Evolutionary conservation across 345 rosid genomes (phyloP).

Genomic region (Salix udensis): DNA sequence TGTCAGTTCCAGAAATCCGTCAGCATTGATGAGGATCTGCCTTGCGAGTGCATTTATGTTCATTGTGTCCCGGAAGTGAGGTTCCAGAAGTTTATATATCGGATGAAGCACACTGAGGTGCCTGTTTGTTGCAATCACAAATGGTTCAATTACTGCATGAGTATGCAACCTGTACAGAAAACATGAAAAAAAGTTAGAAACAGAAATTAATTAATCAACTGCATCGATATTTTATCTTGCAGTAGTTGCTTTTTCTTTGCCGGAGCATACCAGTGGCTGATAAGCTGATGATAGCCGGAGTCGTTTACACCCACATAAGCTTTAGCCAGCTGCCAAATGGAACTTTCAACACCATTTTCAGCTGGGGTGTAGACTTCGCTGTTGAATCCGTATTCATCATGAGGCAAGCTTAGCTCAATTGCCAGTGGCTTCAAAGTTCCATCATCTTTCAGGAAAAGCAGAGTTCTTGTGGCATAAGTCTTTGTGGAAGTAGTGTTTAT

Average conservation of each 20-base stretch:
- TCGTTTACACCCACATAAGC: slow-evolving; percentile 85
- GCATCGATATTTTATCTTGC: neutral
- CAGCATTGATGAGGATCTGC: slow-evolving; percentile 40
- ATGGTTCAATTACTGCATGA: slow-evolving; percentile 46
- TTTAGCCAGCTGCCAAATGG: slow-evolving; percentile 82
- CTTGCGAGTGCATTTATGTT: slow-evolving; percentile 37
- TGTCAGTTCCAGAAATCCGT: slow-evolving; percentile 35
- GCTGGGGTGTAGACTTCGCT: slow-evolving; percentile 72
- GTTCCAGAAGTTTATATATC: slow-evolving; percentile 39
- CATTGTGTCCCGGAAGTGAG: slow-evolving; percentile 47
- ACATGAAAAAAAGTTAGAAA: neutral
- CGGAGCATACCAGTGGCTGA: slow-evolving; percentile 75
- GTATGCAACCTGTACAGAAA: slow-evolving; percentile 32
- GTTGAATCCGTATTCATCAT: slow-evolving; percentile 54
- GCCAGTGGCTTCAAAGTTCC: slow-evolving; percentile 82
- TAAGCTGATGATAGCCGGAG: slow-evolving; percentile 84
- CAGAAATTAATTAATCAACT: neutral
- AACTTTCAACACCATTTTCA: slow-evolving; percentile 53
- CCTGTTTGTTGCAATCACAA: slow-evolving; percentile 45
- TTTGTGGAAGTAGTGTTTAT: slow-evolving; percentile 59
- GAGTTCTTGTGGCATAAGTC: slow-evolving; percentile 72
- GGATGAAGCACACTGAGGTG: slow-evolving; percentile 47
- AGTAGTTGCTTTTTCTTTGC: no score
- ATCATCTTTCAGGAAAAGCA: slow-evolving; percentile 69
- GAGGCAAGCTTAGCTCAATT: slow-evolving; percentile 78